Evolutionary conservation across 2,329 filamentous ascomycete genomes (phyloP).

Genomic region (Nannizzia gypsea): DNA sequence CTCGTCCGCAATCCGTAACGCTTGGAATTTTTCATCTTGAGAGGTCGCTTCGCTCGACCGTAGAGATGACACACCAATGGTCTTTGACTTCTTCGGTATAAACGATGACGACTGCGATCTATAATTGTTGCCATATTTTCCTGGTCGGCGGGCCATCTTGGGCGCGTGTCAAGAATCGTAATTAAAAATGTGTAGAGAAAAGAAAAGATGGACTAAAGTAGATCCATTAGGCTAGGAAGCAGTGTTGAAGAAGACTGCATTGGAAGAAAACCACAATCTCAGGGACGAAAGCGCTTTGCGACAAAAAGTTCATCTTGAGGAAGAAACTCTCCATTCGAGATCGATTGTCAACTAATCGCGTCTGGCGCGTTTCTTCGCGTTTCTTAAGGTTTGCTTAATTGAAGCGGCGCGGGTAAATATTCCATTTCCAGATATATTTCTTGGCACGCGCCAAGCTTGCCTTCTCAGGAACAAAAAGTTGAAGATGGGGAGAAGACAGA

Average conservation of each 20-base stretch:
- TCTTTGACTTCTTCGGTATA: conserved; percentile 52
- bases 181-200: not conserved
- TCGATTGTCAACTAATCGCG: not conserved
- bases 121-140: conserved; percentile 53
- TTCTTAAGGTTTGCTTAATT: conserved; percentile 5
- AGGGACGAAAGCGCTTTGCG: not conserved
- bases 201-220: not conserved
- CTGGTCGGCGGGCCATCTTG: conserved; percentile 43
- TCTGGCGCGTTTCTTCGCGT: conserved; percentile 8
- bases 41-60: conserved; percentile 74
- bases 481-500: not conserved
- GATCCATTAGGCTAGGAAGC: not conserved
- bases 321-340: not conserved
- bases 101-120: conserved; percentile 33
- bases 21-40: conserved; percentile 84
- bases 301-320: not conserved
- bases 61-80: conserved; percentile 63
- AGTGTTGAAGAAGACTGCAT: not conserved
- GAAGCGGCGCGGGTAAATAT: not conserved
- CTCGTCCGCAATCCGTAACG: conserved; percentile 65
- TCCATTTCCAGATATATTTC: not conserved
- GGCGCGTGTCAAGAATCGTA: not conserved
- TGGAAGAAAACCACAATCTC: not conserved
- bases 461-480: not conserved
- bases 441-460: not conserved